Evolutionary conservation across 2,329 filamentous ascomycete genomes (phyloP), one percentile per base, ranked within the genome.

Genomic region (Tolypocladium tropicale): DNA sequence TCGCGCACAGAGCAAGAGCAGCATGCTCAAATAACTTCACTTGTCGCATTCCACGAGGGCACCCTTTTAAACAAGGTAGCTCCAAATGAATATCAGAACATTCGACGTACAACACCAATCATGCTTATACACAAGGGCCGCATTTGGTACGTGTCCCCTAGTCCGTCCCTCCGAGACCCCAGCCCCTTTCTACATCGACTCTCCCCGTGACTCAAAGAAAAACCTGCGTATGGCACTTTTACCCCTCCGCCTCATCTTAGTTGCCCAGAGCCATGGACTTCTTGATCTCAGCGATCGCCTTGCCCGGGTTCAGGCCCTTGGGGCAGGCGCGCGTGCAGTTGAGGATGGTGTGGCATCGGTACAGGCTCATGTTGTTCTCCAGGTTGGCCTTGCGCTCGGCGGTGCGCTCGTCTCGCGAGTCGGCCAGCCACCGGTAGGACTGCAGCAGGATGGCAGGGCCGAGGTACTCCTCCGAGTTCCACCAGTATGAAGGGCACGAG

Each of bases 401-500:
- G 67, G 81, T 95, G 74, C 83, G 85, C 83, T 96, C 88, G 72
- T 99, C 94, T 75, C 94, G 88, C 48, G 90, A 95, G 74, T 99
- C 94, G 69, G 86, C 88, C 63, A 99, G 81, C 94, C 94, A 99
- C 70, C 93, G 86, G 85, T 97, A 99, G 10, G 91, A 96, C 78
- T 99, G 94, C 63, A 99, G 85, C 54, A 99, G 88, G 59, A 99
- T 90, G 63, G 94, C 94, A 58, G 94, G 94, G 61, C 94, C 94
- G 53, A 99, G 89, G 79, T 99, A 99, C 76, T 97, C 92, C 77
- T 97, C 92, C 65, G 88, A 86, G 81, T 99, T 99, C 94, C 94
- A 99, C 94, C 94, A 99, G 82, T 99, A 99, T 21, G 91, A 96
- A n/a, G 94, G 94, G 82, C 94, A 99, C 51, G 93, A 96, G 25